These are phyloP conservation scores for Suhomyces kunorum DNA, from an alignment of 1,139 yeast genomes.

Conservation along the genomic window DNA sequence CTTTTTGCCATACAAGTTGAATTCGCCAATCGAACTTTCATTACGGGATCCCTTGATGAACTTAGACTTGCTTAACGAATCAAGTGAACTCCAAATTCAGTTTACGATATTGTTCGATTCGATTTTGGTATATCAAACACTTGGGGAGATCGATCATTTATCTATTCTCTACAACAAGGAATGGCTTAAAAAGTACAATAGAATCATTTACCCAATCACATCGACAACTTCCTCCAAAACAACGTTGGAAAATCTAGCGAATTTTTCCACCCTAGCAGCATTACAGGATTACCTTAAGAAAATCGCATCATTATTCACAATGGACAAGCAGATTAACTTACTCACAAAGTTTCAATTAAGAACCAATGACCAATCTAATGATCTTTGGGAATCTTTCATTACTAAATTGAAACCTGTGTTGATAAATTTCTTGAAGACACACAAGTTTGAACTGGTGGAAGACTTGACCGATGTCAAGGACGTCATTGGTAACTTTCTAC, in stretches of 20 bases:
- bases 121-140: conserved; percentile 74
- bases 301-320: conserved; percentile 73
- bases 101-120: conserved; percentile 79
- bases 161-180: conserved; percentile 69
- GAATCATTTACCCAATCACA: conserved; percentile 68
- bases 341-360: conserved; percentile 58
- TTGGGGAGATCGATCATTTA: conserved; percentile 64
- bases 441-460: conserved; percentile 30
- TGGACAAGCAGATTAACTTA: conserved; percentile 66
- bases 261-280: conserved; percentile 28
- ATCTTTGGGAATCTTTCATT: conserved; percentile 74
- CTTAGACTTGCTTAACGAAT: conserved; percentile 50
- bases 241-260: conserved; percentile 18
- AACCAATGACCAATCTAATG: conserved; percentile 61
- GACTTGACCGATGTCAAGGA: conserved; percentile 48
- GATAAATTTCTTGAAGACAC: conserved; percentile 35
- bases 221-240: conserved; percentile 20
- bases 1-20: conserved; percentile 65
- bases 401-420: conserved; percentile 60
- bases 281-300: conserved; percentile 60
- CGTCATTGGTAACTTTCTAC: conserved; percentile 69
- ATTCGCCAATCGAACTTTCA: conserved; percentile 82
- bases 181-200: conserved; percentile 69
- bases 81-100: conserved; percentile 47
- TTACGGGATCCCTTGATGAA: conserved; percentile 56